Conservation (phyloP, 1,284 basidiomycete species). For the Ganoderma boninense region DNA sequence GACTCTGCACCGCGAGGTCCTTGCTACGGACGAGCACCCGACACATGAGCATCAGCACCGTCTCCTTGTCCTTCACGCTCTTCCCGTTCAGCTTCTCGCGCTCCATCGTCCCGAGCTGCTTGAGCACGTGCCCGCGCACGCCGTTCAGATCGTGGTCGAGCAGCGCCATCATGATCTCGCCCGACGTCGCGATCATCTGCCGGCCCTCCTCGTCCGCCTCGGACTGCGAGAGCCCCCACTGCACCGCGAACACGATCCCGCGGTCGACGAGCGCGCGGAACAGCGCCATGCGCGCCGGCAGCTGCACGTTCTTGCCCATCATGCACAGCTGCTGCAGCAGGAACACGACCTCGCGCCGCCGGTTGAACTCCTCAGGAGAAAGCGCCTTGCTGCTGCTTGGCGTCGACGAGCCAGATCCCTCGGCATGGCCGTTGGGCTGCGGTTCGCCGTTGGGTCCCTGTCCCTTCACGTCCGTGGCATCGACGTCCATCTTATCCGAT, state of each 20-base stretch:
- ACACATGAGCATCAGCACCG: constrained; percentile 81
- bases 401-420: constrained; percentile 28
- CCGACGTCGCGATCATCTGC: constrained; percentile 81
- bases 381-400: constrained; percentile 36
- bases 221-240: constrained; percentile 79
- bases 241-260: constrained; percentile 89
- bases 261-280: constrained; percentile 91
- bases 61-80: constrained; percentile 70
- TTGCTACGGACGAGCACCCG: constrained; percentile 79
- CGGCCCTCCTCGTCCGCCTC: constrained; percentile 48
- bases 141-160: constrained; percentile 94
- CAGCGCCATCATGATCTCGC: constrained; percentile 88
- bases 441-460: constrained; percentile 27
- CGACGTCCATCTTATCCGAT: constrained; percentile 47
- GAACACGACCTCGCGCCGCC: constrained; percentile 77
- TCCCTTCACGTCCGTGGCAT: constrained; percentile 41
- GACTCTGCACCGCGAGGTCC: constrained; percentile 90
- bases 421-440: constrained; percentile 38
- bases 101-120: constrained; percentile 77
- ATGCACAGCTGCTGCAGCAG: constrained; percentile 93
- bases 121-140: constrained; percentile 85
- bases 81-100: constrained; percentile 62
- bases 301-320: constrained; percentile 97
- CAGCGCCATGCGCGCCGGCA: constrained; percentile 86
- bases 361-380: constrained; percentile 55